These are phyloP conservation scores for Arabis hirsuta DNA, from an alignment of 345 rosid species.

Conservation along the genomic window DNA sequence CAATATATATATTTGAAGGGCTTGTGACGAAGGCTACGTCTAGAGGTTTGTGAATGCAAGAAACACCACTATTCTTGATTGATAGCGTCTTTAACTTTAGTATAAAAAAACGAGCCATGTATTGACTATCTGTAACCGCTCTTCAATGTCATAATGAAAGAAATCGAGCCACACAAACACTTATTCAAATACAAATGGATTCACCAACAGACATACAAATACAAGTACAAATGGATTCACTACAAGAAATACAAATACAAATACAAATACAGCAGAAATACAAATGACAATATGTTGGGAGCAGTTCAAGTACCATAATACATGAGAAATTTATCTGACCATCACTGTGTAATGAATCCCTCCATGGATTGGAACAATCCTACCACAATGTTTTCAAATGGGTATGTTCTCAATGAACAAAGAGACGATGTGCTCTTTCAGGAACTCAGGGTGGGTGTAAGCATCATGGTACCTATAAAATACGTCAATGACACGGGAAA, in stretches of 20 bases:
- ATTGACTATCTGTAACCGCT: too few species aligned
- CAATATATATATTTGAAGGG: too few species aligned
- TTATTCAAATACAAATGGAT: background rate
- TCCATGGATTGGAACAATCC: background rate
- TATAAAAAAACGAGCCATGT: too few species aligned
- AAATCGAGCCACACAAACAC: background rate
- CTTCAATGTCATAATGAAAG: too few species aligned
- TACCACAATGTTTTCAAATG: conserved; percentile 1
- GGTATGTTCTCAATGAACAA: conserved; percentile 8
- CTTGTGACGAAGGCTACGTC: too few species aligned
- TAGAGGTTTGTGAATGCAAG: too few species aligned
- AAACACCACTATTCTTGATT: too few species aligned
- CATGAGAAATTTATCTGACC: background rate
- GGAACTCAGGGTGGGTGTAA: conserved; percentile 21
- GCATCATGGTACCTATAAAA: conserved; percentile 34
- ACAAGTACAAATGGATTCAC: background rate
- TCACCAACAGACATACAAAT: background rate
- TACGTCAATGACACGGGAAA: conserved; percentile 28
- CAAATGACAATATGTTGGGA: background rate
- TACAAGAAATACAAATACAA: background rate
- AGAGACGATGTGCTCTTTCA: conserved; percentile 24
- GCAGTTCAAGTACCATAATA: background rate
- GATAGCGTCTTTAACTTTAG: too few species aligned
- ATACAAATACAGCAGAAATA: background rate
- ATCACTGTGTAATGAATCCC: background rate